Percentiles rank a stretch among this genome's conserved stretches.
Conservation (phyloP, 106 monocot genomes). For the Alisma plantagoaquatica region DNA sequence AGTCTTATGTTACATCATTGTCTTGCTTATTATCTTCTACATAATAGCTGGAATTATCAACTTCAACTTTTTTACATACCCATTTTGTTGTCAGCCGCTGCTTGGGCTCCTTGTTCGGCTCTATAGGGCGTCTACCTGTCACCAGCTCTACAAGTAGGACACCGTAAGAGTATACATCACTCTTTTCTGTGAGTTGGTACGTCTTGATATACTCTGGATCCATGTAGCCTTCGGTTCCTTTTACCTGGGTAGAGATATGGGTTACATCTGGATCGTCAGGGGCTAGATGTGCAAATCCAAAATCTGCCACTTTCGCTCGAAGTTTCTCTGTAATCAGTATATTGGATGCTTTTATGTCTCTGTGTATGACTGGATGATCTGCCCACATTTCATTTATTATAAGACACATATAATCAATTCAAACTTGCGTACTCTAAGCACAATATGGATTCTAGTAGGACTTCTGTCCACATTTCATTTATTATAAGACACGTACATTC, state of each 20-base stretch:
- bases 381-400: no score
- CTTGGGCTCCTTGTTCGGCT: slow-evolving; percentile 22
- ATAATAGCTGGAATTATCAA: no score
- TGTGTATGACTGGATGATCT: slow-evolving; percentile 86
- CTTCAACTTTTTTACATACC: slow-evolving; percentile 24
- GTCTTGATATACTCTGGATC: slow-evolving; percentile 72
- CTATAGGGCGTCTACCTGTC: slow-evolving; percentile 61
- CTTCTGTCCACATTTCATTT: no score
- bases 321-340: slow-evolving; percentile 57
- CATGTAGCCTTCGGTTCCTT: slow-evolving; percentile 66
- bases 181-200: slow-evolving; percentile 70
- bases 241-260: slow-evolving; percentile 70
- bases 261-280: slow-evolving; percentile 48
- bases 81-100: slow-evolving; percentile 52
- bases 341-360: slow-evolving; percentile 71
- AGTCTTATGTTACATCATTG: no score
- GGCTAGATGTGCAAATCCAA: slow-evolving; percentile 58
- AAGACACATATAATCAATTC: no score
- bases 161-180: slow-evolving; percentile 85
- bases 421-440: not conserved
- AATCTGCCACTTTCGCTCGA: slow-evolving; percentile 68
- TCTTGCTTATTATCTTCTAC: no score
- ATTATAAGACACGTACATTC: no score
- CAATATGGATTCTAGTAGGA: no score
- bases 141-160: slow-evolving; percentile 72